Base-by-base conservation (phyloP, 2,329 filamentous ascomycete genomes). In the Trichoderma sp. region DNA sequence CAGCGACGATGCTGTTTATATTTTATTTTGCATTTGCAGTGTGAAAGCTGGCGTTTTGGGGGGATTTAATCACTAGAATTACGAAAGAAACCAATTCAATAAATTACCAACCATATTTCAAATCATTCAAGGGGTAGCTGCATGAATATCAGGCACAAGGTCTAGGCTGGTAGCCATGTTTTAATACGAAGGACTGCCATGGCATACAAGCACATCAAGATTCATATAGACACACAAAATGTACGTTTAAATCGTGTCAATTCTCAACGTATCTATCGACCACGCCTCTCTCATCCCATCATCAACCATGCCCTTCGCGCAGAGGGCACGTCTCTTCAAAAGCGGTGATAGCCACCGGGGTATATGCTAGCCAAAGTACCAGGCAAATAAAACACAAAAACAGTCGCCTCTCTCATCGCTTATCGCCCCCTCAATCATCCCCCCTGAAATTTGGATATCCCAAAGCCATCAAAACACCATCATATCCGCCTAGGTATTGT, bases 341-440 rank as follows among this genome's bases (percentile, higher is more conserved):
- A 67, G 61, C 45, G 54, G 58, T 45, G 59, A 9, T 32, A 57
- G 10, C 50, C 64, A 59, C 57, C 63, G 67, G 69, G 67, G 67
- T 70, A 70, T 69, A 70, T 67, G 29, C 53, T 48, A 64, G 48
- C 52, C 50, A 63, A 34, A 68, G 50, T 39, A 54, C 50, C 50
- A 56, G 17, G 39, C 25, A 32, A 54, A 42, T 22, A 54, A 45
- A 53, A 64, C 19, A 54, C n/a, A 52, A 25, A 25, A 19, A 22
- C 13, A 22, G 15, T 10, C 37, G 6, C 17, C 15, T 48, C 57
- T 15, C 48, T 37, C 60, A 53, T 35, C 52, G 52, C 52, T 34
- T 34, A 17, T 29, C 29, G 12, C 9, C 27, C n/a, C 27, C 29
- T 27, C 19, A 2, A 2, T 19, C 52, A n/a, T 19, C 29, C n/a